These are phyloP conservation scores for Tephrocybe sp. DNA, from an alignment of 768 basidiomycete genomes.

Conservation along the genomic window DNA sequence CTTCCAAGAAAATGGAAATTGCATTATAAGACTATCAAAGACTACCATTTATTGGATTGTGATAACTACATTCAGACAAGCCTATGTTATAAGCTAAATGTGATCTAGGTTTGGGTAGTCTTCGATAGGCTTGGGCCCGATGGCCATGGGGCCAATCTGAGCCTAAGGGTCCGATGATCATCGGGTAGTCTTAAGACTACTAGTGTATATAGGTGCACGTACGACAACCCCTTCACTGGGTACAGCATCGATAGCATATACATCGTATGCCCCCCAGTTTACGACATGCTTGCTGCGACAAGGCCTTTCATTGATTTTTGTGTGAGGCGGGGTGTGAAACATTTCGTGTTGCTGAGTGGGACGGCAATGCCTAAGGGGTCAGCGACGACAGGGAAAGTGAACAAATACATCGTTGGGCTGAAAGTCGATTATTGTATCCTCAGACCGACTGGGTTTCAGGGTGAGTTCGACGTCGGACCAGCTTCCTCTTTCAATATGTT, in stretches of 20 bases:
- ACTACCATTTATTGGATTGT: no score
- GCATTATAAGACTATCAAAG: no score
- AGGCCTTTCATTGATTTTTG: slow-evolving; percentile 34
- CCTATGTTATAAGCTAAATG: no score
- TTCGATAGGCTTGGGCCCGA: no score
- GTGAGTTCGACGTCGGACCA: slow-evolving; percentile 19
- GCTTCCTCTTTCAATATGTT: neutral
- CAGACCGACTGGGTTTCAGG: slow-evolving; percentile 37
- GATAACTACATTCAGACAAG: no score
- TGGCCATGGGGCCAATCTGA: no score
- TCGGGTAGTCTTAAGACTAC: no score
- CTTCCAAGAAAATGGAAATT: no score
- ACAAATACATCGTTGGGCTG: slow-evolving; percentile 30
- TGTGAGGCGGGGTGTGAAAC: slow-evolving; percentile 28
- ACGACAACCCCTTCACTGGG: slow-evolving; percentile 28
- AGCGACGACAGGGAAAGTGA: slow-evolving; percentile 26
- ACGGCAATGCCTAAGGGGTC: slow-evolving; percentile 22
- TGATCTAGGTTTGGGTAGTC: no score
- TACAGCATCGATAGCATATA: slow-evolving; percentile 25
- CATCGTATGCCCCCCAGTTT: slow-evolving; percentile 24
- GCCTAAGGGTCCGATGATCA: no score
- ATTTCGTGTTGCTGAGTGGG: slow-evolving; percentile 30
- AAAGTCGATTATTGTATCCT: slow-evolving; percentile 33
- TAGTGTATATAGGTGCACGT: no score
- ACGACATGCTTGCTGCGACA: slow-evolving; percentile 19